phyloP scores from a whole-genome alignment of 1,139 yeast genomes.

The Geotrichum candidum region DNA sequence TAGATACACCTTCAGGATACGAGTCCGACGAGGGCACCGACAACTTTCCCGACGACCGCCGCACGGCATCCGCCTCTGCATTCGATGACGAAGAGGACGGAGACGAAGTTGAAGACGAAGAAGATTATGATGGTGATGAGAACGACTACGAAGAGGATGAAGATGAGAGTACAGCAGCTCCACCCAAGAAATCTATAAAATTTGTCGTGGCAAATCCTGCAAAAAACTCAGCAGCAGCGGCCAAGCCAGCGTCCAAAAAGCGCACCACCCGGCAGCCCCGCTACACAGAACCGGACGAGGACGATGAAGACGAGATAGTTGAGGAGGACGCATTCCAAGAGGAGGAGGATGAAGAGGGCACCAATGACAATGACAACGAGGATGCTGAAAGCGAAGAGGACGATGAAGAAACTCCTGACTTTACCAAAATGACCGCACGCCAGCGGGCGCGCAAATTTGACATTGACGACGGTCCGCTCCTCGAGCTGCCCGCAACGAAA shows the following conservation, averaged over 20 bases:
- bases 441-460: slow-evolving; percentile 36
- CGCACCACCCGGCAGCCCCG: slow-evolving; percentile 4
- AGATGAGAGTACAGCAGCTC: slow-evolving; percentile 15
- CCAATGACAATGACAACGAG: slow-evolving; percentile 23
- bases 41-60: not conserved
- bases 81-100: slow-evolving; percentile 17
- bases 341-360: slow-evolving; percentile 23
- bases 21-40: not conserved
- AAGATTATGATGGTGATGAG: slow-evolving; percentile 19
- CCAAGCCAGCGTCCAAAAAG: slow-evolving; percentile 9
- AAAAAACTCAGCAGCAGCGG: not conserved
- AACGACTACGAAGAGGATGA: slow-evolving; percentile 19
- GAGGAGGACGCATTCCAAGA: slow-evolving; percentile 21
- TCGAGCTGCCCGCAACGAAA: slow-evolving; percentile 29
- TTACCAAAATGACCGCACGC: slow-evolving; percentile 37
- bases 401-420: slow-evolving; percentile 30
- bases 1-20: not conserved
- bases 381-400: slow-evolving; percentile 22
- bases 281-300: slow-evolving; percentile 11
- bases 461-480: slow-evolving; percentile 23
- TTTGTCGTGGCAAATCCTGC: slow-evolving; percentile 11
- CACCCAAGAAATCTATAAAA: slow-evolving; percentile 14
- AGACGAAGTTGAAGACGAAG: slow-evolving; percentile 11
- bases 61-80: not conserved
- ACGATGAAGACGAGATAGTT: slow-evolving; percentile 17